A percentile compares a stretch with the other conserved stretches of the same genome.
phyloP scores from a whole-genome alignment of 1,284 basidiomycete species.

The Mycena citricolor region DNA sequence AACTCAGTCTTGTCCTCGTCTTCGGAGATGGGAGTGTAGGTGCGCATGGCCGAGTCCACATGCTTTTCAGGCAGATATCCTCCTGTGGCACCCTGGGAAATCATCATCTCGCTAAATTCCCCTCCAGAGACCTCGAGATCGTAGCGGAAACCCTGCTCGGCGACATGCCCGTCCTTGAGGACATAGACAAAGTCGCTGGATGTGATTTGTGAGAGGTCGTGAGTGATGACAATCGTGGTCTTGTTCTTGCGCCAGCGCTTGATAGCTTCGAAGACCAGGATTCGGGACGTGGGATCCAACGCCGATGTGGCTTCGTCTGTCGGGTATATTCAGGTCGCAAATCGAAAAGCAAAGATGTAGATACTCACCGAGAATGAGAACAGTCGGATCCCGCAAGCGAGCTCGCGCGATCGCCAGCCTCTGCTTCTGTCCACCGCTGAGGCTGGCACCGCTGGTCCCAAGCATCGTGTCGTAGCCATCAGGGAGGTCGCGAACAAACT shows the following conservation, averaged over 20 bases:
- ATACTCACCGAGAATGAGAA: conserved; percentile 85
- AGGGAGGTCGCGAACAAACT: conserved; percentile 82
- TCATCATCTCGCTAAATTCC: conserved; percentile 62
- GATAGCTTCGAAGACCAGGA: conserved; percentile 88
- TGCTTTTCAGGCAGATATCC: conserved; percentile 46
- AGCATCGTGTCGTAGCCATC: conserved; percentile 87
- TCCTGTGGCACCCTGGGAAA: conserved; percentile 45
- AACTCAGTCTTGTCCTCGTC: conserved; percentile 25
- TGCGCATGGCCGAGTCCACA: conserved; percentile 6
- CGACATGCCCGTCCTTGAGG: conserved; percentile 79
- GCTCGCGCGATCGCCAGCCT: conserved; percentile 90
- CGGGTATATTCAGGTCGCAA: conserved; percentile 8
- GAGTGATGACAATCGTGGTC: conserved; percentile 96
- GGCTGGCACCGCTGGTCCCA: conserved; percentile 70
- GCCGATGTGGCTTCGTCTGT: conserved; percentile 97
- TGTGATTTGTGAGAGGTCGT: conserved; percentile 87
- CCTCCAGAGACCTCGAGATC: conserved; percentile 76
- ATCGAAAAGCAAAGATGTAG: conserved; percentile 3
- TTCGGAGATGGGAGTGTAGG: conserved; percentile 21
- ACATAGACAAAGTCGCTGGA: conserved; percentile 88
- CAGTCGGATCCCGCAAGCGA: conserved; percentile 80
- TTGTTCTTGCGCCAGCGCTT: conserved; percentile 79
- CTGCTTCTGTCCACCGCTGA: conserved; percentile 95
- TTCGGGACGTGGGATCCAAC: conserved; percentile 84
- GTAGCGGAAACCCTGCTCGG: conserved; percentile 83